A percentile compares a stretch with the other conserved stretches of the same genome.
Conservation (phyloP, 371 early-diverging fungal genomes). For the Parasitella parasitica region DNA sequence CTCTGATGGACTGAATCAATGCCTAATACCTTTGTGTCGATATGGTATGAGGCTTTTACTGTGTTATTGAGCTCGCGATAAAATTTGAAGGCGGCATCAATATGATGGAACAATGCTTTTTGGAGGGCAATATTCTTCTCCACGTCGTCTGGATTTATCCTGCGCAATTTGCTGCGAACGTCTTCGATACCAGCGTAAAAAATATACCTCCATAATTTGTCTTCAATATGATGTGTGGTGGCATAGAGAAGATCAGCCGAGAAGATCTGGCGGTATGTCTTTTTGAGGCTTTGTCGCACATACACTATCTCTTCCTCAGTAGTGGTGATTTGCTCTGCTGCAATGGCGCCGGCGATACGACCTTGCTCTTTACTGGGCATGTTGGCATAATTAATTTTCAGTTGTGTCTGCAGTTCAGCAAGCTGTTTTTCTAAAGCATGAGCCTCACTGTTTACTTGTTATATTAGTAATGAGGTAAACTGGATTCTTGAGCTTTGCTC, state of each 20-base stretch:
- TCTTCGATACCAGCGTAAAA: conserved; percentile 49
- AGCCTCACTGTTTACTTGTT: conserved; percentile 49
- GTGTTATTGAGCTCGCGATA: conserved; percentile 42
- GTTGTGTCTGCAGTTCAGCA: conserved; percentile 40
- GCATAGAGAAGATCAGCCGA: conserved; percentile 33
- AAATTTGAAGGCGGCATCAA: conserved; percentile 42
- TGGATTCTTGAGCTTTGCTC: neutral
- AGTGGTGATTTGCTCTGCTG: conserved; percentile 39
- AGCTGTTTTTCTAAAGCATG: conserved; percentile 51
- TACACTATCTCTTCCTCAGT: conserved; percentile 50
- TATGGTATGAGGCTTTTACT: conserved; percentile 31
- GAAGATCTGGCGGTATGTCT: conserved; percentile 36
- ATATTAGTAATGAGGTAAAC: no score
- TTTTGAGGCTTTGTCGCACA: conserved; percentile 42
- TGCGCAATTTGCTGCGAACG: conserved; percentile 37
- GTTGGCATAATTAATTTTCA: conserved; percentile 38
- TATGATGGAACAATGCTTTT: conserved; percentile 21
- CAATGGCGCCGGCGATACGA: conserved; percentile 29
- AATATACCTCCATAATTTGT: conserved; percentile 48
- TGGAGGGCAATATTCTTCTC: conserved; percentile 13
- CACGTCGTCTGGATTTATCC: conserved; percentile 21
- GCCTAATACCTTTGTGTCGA: conserved; percentile 41
- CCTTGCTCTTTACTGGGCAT: conserved; percentile 41
- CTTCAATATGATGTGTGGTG: conserved; percentile 40
- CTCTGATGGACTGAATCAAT: conserved; percentile 27